Base-by-base conservation (phyloP, 805 yeast genomes). In the Sugiyamaella smithiae region DNA sequence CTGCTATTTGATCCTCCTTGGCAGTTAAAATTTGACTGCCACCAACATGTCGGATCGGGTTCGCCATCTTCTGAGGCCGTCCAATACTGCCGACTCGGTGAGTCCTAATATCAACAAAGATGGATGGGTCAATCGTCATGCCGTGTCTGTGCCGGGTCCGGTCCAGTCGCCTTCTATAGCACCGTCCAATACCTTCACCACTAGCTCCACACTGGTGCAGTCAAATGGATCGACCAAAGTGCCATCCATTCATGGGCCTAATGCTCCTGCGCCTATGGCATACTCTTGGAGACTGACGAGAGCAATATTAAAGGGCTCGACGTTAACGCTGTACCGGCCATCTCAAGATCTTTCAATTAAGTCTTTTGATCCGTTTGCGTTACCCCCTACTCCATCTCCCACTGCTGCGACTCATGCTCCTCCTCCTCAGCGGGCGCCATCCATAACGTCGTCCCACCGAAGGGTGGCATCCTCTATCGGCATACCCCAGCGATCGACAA, bases 291-390 rank as follows among this genome's bases (percentile, higher is more conserved):
- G 76, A 50, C 63, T 87, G 26, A 78, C 71, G 49, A 72, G 84
- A 44, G 88, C 85, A 0, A 87, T 82, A 58, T 67, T 89, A 49
- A 78, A 75, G 57, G 96, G 96, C 16, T 78, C 89, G 1, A 70
- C 72, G 37, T 66, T 89, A 45, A 71, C 73, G 46, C 64, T 89
- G 14, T 85, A 77, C 69, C 84, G 79, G 62, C 74, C 80, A 31
- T 82, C 76, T 1, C 65, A 69, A 22, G 80, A 71, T 23, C 48
- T 80, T 23, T 74, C 69, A 24, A 74, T 74, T 22, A 73, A 69
- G 25, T 52, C 60, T 19, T 66, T 66, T 49, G 70, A 64, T 45
- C 55, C 59, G 23, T 24, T 51, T 22, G 35, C 54, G 29, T 22
- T 14, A 6, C 40, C 51, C 5, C 43, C 53, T 14, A 20, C 11